These are phyloP conservation scores for Bocquillonia castaneifolia DNA, from an alignment of 441 rosid species.

Conservation along the genomic window DNA sequence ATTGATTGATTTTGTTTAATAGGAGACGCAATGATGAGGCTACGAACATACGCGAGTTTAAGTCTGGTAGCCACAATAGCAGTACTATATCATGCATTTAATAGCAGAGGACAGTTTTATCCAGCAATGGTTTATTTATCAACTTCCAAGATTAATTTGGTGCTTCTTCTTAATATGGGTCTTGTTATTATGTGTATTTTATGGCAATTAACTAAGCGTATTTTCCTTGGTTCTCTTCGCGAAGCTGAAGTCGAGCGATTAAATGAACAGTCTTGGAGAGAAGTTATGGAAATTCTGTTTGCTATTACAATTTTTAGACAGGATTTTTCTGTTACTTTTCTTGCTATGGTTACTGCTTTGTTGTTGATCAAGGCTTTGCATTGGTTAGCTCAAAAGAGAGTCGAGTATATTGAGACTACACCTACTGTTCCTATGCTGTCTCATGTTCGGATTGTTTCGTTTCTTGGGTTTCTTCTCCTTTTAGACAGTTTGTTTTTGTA, in stretches of 20 bases:
- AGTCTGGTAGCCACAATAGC: conserved; percentile 58
- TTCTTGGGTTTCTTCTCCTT: conserved; percentile 74
- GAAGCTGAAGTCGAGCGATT: conserved; percentile 93
- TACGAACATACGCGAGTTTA: conserved; percentile 65
- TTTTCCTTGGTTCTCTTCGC: conserved; percentile 82
- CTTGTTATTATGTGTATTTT: conserved; percentile 71
- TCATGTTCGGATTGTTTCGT: conserved; percentile 80
- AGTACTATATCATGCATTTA: conserved; percentile 78
- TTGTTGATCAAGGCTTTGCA: conserved; percentile 79
- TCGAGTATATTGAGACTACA: conserved; percentile 91
- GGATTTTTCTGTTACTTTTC: conserved; percentile 79
- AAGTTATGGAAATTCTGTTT: conserved; percentile 92
- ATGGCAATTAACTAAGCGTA: conserved; percentile 70
- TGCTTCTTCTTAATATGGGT: conserved; percentile 87
- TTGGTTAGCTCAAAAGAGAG: conserved; percentile 95
- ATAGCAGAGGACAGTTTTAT: conserved; percentile 85
- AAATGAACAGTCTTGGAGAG: conserved; percentile 95
- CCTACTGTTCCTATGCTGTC: conserved; percentile 74
- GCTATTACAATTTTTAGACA: conserved; percentile 90
- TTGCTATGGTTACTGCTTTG: conserved; percentile 75
- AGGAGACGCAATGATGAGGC: conserved; percentile 63
- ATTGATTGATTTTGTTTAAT: conserved; percentile 15
- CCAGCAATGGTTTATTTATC: conserved; percentile 86
- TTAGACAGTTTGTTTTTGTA: conserved; percentile 72
- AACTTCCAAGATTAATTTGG: conserved; percentile 81